phyloP scores from a whole-genome alignment of 352 stramenopile genomes.

The Globisporangium camurandrum region DNA sequence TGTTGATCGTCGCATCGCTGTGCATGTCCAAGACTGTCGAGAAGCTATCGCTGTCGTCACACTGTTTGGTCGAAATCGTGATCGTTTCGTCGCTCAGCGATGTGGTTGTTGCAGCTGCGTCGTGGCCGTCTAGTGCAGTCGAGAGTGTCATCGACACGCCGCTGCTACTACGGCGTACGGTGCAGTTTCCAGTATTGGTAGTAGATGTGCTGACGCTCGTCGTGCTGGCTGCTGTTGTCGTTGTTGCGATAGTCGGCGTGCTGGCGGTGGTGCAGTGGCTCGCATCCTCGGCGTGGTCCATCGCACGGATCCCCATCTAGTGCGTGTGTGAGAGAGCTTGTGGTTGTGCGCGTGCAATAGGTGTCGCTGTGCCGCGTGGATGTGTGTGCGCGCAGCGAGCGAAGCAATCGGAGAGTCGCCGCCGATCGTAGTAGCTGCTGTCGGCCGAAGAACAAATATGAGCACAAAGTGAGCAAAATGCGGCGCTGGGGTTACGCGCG shows the following conservation, averaged over 20 bases:
- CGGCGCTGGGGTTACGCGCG: too few relatives aligned
- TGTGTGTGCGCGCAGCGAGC: background rate
- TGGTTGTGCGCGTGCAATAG: background rate
- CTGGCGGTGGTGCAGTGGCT: background rate
- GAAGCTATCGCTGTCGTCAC: background rate
- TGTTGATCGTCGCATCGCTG: constrained; percentile 11
- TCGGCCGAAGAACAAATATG: too few relatives aligned
- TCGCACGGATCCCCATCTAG: background rate
- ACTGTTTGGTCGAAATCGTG: background rate
- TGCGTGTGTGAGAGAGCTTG: background rate
- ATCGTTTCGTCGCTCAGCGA: too few relatives aligned
- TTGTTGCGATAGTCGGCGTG: background rate
- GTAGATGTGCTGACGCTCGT: background rate
- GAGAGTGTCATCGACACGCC: too few relatives aligned
- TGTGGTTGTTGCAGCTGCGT: background rate
- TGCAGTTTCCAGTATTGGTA: too few relatives aligned
- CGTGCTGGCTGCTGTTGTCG: background rate
- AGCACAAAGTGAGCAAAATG: too few relatives aligned
- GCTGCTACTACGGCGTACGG: too few relatives aligned
- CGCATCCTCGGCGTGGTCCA: background rate
- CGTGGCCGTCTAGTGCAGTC: too few relatives aligned
- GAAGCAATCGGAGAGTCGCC: background rate
- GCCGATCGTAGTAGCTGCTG: background rate
- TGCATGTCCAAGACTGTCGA: constrained; percentile 3
- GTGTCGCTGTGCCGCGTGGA: background rate